These are phyloP conservation scores for Backusella westeae DNA, from an alignment of 192 early-diverging fungal genomes.

Conservation along the genomic window DNA sequence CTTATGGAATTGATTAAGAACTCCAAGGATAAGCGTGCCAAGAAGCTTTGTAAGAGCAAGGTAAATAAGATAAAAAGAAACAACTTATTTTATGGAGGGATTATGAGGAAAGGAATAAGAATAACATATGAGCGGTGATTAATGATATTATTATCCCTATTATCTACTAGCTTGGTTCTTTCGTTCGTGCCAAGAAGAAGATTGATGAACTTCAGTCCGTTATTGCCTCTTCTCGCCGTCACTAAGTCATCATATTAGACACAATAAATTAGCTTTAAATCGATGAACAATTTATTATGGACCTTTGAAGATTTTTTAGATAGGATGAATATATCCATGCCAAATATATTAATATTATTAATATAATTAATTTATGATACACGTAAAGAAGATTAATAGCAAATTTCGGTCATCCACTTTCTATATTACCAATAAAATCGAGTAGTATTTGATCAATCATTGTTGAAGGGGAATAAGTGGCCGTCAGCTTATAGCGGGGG, in stretches of 20 bases:
- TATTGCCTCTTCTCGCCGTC: conserved; percentile 3
- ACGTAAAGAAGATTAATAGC: background rate
- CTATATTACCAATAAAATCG: background rate
- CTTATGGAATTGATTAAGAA: conserved; percentile 99
- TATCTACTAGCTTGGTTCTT: background rate
- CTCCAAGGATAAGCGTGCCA: conserved; percentile 98
- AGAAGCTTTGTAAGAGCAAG: conserved; percentile 3
- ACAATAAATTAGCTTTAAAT: background rate
- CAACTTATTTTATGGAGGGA: background rate
- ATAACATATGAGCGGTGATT: background rate
- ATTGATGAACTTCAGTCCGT: background rate
- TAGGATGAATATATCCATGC: background rate
- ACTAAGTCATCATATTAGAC: background rate
- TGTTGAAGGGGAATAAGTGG: background rate
- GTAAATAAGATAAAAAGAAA: background rate
- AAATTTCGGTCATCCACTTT: background rate
- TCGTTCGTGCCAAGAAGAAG: background rate
- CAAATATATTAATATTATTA: background rate
- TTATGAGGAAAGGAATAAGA: background rate
- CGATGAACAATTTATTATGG: background rate
- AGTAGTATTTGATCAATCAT: background rate
- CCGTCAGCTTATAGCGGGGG: too few relatives aligned
- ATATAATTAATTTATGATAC: background rate
- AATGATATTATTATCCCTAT: background rate
- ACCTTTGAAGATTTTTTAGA: background rate